phyloP scores from a whole-genome alignment of 164 flowering plant genomes.

The Tinospora cordifolia region DNA sequence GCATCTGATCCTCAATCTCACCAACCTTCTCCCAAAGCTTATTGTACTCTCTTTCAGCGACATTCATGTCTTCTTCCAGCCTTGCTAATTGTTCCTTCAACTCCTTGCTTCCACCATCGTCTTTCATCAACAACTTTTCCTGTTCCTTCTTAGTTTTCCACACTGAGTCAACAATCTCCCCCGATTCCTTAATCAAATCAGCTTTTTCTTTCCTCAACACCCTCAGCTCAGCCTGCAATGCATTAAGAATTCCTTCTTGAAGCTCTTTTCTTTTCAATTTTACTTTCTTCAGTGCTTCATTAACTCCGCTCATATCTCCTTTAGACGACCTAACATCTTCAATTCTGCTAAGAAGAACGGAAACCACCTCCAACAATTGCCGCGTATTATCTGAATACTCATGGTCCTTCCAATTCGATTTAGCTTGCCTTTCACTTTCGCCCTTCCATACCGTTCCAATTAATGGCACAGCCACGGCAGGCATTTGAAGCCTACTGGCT shows the following conservation, averaged over 20 bases:
- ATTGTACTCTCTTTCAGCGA: too few relatives aligned
- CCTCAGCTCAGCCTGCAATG: conserved; percentile 35
- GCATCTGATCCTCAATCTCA: too few relatives aligned
- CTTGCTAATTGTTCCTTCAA: conserved; percentile 29
- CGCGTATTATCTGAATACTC: too few relatives aligned
- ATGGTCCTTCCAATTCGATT: too few relatives aligned
- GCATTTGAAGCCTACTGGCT: conserved; percentile 18
- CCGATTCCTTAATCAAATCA: conserved; percentile 29
- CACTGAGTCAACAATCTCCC: conserved; percentile 24
- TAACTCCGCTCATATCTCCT: conserved; percentile 31
- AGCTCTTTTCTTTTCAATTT: conserved; percentile 36
- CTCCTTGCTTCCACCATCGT: conserved; percentile 15
- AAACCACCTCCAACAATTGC: too few relatives aligned
- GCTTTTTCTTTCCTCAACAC: conserved; percentile 35
- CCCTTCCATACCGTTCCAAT: conserved; percentile 11
- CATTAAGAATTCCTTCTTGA: conserved; percentile 43
- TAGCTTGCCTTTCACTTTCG: too few relatives aligned
- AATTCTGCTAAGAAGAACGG: too few relatives aligned
- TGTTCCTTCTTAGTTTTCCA: conserved; percentile 25
- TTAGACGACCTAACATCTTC: conserved; percentile 44
- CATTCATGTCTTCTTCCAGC: conserved; percentile 30
- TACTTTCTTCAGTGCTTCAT: conserved; percentile 45
- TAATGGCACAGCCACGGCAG: conserved; percentile 38
- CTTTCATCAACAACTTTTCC: conserved; percentile 28
- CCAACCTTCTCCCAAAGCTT: too few relatives aligned